Evolutionary conservation across 2,329 filamentous ascomycete genomes (phyloP).

Genomic region (Epichloe scottii): DNA sequence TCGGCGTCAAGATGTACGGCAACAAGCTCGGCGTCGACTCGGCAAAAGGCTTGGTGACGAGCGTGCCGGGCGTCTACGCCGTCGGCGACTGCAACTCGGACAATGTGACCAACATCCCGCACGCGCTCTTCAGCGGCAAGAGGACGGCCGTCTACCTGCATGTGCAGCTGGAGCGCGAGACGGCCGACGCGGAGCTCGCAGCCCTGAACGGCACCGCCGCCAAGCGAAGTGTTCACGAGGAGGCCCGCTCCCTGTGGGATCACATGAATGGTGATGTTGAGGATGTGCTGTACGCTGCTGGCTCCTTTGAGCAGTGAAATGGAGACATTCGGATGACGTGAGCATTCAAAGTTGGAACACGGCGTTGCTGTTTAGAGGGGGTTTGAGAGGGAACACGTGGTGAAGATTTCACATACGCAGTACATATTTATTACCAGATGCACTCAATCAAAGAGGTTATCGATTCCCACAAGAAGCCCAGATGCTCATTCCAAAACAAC

Average conservation of each 20-base stretch:
- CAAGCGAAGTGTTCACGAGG: constrained; percentile 20
- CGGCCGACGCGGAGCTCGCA: constrained; percentile 20
- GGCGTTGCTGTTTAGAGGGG: too few species aligned
- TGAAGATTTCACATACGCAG: too few species aligned
- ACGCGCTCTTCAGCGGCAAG: constrained; percentile 49
- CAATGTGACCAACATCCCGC: constrained; percentile 46
- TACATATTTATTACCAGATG: too few species aligned
- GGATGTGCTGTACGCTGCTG: constrained; percentile 34
- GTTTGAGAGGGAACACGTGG: too few species aligned
- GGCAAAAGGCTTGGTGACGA: constrained; percentile 35
- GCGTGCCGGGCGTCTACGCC: constrained; percentile 40
- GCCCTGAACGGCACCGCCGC: constrained; percentile 9
- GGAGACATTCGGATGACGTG: neutral
- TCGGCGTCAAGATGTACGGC: constrained; percentile 33
- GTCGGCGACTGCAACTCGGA: constrained; percentile 49
- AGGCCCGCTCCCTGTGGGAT: constrained; percentile 32
- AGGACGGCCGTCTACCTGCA: constrained; percentile 43
- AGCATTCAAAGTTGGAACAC: too few species aligned
- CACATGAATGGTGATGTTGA: constrained; percentile 28
- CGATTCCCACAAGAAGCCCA: too few species aligned
- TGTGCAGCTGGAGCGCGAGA: constrained; percentile 31
- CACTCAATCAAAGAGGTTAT: too few species aligned
- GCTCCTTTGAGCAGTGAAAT: constrained; percentile 9
- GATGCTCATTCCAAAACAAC: too few species aligned
- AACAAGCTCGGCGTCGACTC: constrained; percentile 30